These are phyloP conservation scores for Rhododendron simsii DNA, from an alignment of 148 eudicot species.

Conservation along the genomic window DNA sequence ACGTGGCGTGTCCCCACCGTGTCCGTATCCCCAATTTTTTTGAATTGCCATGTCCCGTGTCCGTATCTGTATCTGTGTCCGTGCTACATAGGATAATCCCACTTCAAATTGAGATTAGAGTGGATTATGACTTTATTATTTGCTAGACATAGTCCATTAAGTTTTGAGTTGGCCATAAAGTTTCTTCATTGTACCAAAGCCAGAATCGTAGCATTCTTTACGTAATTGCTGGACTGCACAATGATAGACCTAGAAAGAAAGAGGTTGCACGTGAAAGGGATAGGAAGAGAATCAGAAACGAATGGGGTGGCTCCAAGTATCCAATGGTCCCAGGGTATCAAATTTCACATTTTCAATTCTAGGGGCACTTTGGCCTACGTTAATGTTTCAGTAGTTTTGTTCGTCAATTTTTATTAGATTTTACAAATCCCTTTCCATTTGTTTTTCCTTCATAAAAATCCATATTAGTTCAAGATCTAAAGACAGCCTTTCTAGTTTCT, in stretches of 20 bases:
- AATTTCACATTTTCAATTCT: not conserved
- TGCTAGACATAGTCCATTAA: not conserved
- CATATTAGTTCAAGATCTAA: not conserved
- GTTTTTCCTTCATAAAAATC: not conserved
- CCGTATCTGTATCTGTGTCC: too few species aligned
- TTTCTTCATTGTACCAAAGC: not conserved
- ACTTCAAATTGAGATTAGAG: not conserved
- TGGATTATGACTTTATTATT: not conserved
- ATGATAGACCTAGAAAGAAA: too few species aligned
- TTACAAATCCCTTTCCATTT: not conserved
- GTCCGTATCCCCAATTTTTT: too few species aligned
- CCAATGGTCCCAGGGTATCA: constrained; percentile 28
- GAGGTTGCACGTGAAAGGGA: too few species aligned
- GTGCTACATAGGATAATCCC: not conserved
- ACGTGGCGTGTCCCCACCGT: too few species aligned
- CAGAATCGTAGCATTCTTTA: not conserved
- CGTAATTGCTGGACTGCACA: not conserved
- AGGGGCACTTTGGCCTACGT: too few species aligned
- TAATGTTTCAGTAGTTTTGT: too few species aligned
- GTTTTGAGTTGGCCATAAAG: not conserved
- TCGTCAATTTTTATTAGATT: too few species aligned
- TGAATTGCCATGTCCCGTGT: too few species aligned
- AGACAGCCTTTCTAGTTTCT: not conserved
- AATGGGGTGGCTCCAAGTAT: constrained; percentile 19
- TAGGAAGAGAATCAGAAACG: constrained; percentile 13